These are phyloP conservation scores for Raphanus raphanistrum DNA, from an alignment of 345 rosid genomes.

Conservation along the genomic window DNA sequence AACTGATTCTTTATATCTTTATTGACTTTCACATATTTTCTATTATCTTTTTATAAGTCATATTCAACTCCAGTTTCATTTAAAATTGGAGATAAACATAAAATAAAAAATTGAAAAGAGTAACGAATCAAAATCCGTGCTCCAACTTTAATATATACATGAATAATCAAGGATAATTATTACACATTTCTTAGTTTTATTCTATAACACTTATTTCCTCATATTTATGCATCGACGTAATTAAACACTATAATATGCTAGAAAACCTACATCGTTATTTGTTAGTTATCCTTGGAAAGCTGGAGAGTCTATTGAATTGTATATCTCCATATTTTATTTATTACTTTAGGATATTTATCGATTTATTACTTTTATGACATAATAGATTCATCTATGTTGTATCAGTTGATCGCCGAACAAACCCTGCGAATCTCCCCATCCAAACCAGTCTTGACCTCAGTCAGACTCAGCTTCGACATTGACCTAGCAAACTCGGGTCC, in stretches of 20 bases:
- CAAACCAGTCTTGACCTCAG: constrained; percentile 43
- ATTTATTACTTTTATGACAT: not conserved
- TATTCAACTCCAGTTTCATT: not conserved
- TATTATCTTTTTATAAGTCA: not conserved
- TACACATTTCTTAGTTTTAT: not conserved
- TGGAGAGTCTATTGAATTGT: not conserved
- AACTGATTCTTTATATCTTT: constrained; percentile 27
- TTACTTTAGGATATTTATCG: not conserved
- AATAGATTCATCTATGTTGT: not conserved
- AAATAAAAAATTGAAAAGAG: not conserved
- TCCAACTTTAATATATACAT: not conserved
- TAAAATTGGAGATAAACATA: not conserved
- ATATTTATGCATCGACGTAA: not conserved
- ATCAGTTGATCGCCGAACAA: constrained; percentile 42
- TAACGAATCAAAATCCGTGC: not conserved
- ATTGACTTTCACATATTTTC: constrained; percentile 8
- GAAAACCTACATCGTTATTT: not conserved
- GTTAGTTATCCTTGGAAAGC: not conserved
- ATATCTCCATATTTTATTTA: constrained; percentile 5
- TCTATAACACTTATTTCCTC: not conserved
- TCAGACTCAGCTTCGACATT: constrained; percentile 49
- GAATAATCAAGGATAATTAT: not conserved
- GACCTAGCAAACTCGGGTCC: constrained; percentile 41
- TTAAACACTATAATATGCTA: not conserved
- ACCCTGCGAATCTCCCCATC: constrained; percentile 48